Conservation (phyloP, 2,329 filamentous ascomycete species). For the Ophiostoma himal-ulmi region DNA sequence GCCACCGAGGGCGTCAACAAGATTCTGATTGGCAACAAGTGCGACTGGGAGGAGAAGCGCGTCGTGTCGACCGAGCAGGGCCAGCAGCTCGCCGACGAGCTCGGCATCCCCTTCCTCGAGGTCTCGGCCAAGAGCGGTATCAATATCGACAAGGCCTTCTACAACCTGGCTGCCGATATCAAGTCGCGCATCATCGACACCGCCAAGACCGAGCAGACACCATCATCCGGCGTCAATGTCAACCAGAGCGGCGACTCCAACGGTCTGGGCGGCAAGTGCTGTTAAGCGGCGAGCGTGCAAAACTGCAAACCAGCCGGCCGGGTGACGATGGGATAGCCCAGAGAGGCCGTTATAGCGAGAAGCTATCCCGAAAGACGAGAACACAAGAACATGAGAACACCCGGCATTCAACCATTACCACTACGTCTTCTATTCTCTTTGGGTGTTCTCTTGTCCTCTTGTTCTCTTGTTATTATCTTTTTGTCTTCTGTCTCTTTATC, state of each 20-base stretch:
- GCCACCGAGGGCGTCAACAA: slow-evolving; percentile 99
- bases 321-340: neutral
- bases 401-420: neutral
- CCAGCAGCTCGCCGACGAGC: slow-evolving; percentile 87
- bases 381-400: neutral
- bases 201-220: slow-evolving; percentile 64
- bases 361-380: neutral
- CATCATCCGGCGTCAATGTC: slow-evolving; percentile 60
- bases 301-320: too few relatives aligned
- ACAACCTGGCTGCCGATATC: slow-evolving; percentile 89
- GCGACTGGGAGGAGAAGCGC: slow-evolving; percentile 99
- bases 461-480: slow-evolving; percentile 15
- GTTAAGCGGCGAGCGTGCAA: slow-evolving; percentile 44
- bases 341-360: neutral
- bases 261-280: slow-evolving; percentile 64
- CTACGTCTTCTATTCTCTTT: neutral
- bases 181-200: slow-evolving; percentile 98
- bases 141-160: slow-evolving; percentile 99
- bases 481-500: slow-evolving; percentile 2
- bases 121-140: slow-evolving; percentile 99
- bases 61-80: slow-evolving; percentile 89
- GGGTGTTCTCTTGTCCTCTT: neutral
- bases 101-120: slow-evolving; percentile 96
- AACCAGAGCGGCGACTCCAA: slow-evolving; percentile 50
- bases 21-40: slow-evolving; percentile 99